A percentile compares a stretch with the other conserved stretches of the same genome.
phyloP scores from a whole-genome alignment of 805 yeast genomes.

The Saccharomycopsis babjevae region DNA sequence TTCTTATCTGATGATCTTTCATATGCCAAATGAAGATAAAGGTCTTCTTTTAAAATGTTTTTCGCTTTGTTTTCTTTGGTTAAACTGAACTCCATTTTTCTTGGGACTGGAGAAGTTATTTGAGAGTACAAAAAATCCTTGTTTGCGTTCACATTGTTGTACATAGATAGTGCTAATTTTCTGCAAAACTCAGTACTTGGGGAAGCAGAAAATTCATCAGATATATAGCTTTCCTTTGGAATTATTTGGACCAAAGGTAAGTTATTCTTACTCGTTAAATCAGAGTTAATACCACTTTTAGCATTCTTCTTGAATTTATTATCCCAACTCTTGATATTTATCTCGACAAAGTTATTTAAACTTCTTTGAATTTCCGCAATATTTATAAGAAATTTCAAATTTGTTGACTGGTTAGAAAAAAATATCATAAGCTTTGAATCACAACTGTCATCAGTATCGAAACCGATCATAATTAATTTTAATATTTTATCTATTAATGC shows the following conservation, averaged over 20 bases:
- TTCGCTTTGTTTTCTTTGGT: constrained; percentile 29
- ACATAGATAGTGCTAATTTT: constrained; percentile 42
- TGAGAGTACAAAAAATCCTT: constrained; percentile 27
- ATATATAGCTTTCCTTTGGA: not conserved
- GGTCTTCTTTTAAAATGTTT: constrained; percentile 48
- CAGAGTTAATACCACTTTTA: not conserved
- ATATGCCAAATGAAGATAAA: constrained; percentile 77
- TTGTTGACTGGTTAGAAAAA: not conserved
- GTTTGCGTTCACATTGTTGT: constrained; percentile 42
- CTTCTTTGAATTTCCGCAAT: not conserved
- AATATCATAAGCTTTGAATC: not conserved
- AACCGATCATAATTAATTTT: not conserved
- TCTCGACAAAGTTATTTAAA: not conserved
- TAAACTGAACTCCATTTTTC: constrained; percentile 34
- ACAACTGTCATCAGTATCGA: not conserved
- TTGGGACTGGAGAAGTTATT: constrained; percentile 34
- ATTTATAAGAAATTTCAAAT: not conserved
- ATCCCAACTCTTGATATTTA: not conserved
- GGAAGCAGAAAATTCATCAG: not conserved
- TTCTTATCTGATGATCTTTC: constrained; percentile 69
- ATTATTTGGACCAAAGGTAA: not conserved
- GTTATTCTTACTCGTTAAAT: not conserved
- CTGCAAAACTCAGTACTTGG: constrained; percentile 25
- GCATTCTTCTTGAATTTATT: not conserved
- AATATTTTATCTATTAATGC: not conserved